These are phyloP conservation scores for Leccinum barrowsii DNA, from an alignment of 768 basidiomycete genomes.

Conservation along the genomic window DNA sequence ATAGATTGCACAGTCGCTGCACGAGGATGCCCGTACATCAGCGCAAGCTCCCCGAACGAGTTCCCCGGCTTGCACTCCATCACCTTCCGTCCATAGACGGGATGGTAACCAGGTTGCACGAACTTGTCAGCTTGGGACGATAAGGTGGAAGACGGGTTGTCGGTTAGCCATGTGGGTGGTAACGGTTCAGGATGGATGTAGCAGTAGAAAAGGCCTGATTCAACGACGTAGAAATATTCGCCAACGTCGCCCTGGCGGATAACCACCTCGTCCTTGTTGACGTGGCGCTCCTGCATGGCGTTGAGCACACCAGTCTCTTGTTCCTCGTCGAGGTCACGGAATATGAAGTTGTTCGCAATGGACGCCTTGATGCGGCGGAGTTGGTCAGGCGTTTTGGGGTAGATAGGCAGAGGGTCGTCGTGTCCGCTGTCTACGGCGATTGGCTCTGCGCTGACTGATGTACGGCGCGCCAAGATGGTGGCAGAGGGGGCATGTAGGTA, in stretches of 20 bases:
- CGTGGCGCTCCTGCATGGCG: slow-evolving; percentile 88
- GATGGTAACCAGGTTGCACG: slow-evolving; percentile 61
- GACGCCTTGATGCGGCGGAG: slow-evolving; percentile 82
- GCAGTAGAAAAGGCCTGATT: slow-evolving; percentile 80
- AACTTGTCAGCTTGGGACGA: slow-evolving; percentile 50
- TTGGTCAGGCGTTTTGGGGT: slow-evolving; percentile 79
- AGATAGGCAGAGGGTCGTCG: slow-evolving; percentile 69
- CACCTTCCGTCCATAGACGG: slow-evolving; percentile 76
- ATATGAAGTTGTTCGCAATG: slow-evolving; percentile 87
- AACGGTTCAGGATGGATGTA: slow-evolving; percentile 70
- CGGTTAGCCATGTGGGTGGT: slow-evolving; percentile 55
- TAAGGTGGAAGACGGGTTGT: slow-evolving; percentile 36
- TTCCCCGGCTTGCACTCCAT: slow-evolving; percentile 79
- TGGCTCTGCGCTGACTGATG: slow-evolving; percentile 94
- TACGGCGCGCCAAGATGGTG: slow-evolving; percentile 84
- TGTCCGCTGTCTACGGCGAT: slow-evolving; percentile 74
- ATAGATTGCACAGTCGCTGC: slow-evolving; percentile 91
- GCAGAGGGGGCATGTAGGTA: slow-evolving; percentile 71
- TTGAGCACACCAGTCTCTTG: slow-evolving; percentile 90
- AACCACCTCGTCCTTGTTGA: slow-evolving; percentile 76
- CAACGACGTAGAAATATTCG: slow-evolving; percentile 97
- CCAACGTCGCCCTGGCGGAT: slow-evolving; percentile 97
- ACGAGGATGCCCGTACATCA: slow-evolving; percentile 97
- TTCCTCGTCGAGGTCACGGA: slow-evolving; percentile 94
- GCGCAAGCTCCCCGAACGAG: slow-evolving; percentile 92